Conservation (phyloP, 2,329 filamentous ascomycete genomes). For the Claviceps quebecensis region DNA sequence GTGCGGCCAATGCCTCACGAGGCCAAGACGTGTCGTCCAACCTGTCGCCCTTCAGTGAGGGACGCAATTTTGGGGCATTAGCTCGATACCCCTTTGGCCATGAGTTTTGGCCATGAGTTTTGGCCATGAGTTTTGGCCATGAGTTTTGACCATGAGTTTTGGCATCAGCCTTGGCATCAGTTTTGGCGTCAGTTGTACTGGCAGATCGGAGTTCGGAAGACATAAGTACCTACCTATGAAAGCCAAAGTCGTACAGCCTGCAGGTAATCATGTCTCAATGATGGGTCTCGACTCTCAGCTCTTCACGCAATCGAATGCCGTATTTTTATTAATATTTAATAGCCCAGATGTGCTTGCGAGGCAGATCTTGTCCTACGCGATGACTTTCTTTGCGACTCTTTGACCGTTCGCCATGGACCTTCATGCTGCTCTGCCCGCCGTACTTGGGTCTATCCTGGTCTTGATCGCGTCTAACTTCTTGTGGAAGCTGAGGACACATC, state of each 20-base stretch:
- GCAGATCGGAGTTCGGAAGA: too few species aligned
- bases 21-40: too few species aligned
- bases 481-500: neutral
- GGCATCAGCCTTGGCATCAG: too few species aligned
- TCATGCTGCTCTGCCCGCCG: neutral
- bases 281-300: neutral
- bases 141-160: too few species aligned
- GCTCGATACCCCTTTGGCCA: too few species aligned
- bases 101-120: too few species aligned
- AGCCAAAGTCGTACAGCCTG: neutral
- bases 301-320: neutral
- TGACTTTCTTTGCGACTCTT: neutral
- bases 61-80: too few species aligned
- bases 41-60: too few species aligned
- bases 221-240: too few species aligned
- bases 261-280: neutral
- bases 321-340: neutral
- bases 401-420: neutral
- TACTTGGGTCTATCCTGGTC: neutral
- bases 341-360: neutral
- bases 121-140: too few species aligned
- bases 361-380: neutral
- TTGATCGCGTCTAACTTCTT: neutral
- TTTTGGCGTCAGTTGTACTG: too few species aligned
- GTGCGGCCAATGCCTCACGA: too few species aligned